Conservation (phyloP, 176 grass and related monocot genomes). For the Triticum urartu region DNA sequence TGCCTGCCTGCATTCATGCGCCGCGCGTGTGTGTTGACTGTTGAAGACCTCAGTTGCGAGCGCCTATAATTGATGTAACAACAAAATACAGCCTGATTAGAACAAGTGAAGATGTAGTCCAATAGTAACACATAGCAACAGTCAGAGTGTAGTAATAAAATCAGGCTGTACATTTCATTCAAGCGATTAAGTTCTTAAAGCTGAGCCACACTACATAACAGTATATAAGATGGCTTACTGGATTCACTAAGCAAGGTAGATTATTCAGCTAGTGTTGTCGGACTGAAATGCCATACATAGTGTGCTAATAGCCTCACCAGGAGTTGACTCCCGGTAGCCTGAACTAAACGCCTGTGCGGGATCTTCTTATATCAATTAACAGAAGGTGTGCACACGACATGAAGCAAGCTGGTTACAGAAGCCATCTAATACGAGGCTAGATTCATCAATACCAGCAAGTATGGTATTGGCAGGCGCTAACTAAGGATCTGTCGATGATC, state of each 20-base stretch:
- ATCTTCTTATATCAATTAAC: too few species aligned
- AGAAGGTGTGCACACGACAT: too few species aligned
- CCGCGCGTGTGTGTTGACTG: background rate
- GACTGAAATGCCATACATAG: too few species aligned
- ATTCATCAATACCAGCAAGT: too few species aligned
- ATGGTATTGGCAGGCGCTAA: too few species aligned
- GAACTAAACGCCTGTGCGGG: too few species aligned
- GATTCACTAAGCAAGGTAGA: too few species aligned
- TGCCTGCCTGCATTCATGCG: background rate
- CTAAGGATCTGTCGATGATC: too few species aligned
- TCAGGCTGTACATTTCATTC: background rate
- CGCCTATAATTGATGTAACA: background rate
- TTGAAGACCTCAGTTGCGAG: background rate
- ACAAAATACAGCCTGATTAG: background rate
- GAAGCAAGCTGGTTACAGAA: too few species aligned
- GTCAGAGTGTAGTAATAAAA: background rate
- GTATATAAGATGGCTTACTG: background rate
- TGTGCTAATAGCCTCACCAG: background rate
- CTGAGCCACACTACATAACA: background rate
- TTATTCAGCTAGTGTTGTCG: too few species aligned
- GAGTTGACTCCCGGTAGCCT: background rate
- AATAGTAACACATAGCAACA: background rate
- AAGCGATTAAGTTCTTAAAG: background rate
- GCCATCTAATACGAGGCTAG: too few species aligned
- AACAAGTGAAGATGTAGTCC: background rate